Percentiles rank a stretch among this genome's conserved stretches.
Conservation (phyloP, 148 eudicot species). For the Dysphania ambrosioides region DNA sequence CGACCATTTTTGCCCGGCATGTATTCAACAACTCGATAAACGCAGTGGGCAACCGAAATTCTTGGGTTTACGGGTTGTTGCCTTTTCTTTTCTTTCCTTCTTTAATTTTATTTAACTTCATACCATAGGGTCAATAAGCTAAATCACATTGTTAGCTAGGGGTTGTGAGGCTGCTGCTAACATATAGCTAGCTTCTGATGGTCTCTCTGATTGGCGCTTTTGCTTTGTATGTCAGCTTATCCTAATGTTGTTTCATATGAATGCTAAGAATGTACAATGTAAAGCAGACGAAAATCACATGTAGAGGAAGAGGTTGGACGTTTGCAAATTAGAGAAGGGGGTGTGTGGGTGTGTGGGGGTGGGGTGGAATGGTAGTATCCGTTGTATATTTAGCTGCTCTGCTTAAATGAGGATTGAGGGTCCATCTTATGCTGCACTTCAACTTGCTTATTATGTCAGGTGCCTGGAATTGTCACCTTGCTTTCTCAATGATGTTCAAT, state of each 20-base stretch:
- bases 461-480: constrained; percentile 20
- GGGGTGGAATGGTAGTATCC: neutral
- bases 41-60: constrained; percentile 8
- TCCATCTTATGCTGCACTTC: neutral
- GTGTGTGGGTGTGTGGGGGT: too few relatives aligned
- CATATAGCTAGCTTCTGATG: constrained; percentile 5
- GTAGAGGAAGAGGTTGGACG: constrained; percentile 1
- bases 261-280: constrained; percentile 23
- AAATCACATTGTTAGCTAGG: constrained; percentile 18
- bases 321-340: too few relatives aligned
- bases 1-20: constrained; percentile 60
- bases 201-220: neutral
- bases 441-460: constrained; percentile 11
- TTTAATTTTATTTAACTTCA: constrained; percentile 5
- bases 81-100: neutral
- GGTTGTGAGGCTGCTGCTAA: constrained; percentile 13
- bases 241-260: constrained; percentile 12
- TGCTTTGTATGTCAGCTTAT: neutral
- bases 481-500: neutral
- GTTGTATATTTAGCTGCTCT: neutral
- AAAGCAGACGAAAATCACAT: constrained; percentile 18
- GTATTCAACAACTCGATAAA: constrained; percentile 16
- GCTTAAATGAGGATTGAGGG: neutral
- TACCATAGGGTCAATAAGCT: constrained; percentile 17
- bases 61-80: neutral